A percentile compares a stretch with the other conserved stretches of the same genome.
Evolutionary conservation across 1,284 basidiomycete genomes (phyloP).

Genomic region (Fomitopsis palustris): DNA sequence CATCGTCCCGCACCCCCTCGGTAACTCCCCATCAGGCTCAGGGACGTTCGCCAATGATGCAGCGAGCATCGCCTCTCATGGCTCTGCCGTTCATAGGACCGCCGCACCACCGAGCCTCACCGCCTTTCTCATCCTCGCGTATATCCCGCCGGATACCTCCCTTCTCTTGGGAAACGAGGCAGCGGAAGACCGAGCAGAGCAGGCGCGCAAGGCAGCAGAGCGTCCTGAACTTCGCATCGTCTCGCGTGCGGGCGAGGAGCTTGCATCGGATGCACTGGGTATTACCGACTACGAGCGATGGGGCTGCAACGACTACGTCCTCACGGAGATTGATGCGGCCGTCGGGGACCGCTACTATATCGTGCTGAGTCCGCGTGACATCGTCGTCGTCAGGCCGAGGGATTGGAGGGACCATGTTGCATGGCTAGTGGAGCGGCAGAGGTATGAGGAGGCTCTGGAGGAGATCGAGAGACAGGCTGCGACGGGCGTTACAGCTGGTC

Average conservation of each 20-base stretch:
- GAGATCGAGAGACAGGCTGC: slow-evolving; percentile 65
- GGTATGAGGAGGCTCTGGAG: slow-evolving; percentile 87
- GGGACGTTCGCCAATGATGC: slow-evolving; percentile 16
- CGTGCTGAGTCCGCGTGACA: slow-evolving; percentile 82
- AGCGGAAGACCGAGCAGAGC: slow-evolving; percentile 65
- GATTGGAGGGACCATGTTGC: slow-evolving; percentile 89
- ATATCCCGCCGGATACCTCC: slow-evolving; percentile 67
- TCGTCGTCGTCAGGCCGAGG: slow-evolving; percentile 83
- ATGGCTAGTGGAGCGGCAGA: slow-evolving; percentile 86
- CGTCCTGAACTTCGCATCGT: slow-evolving; percentile 93
- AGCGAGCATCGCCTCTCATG: background rate
- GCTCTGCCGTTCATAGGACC: slow-evolving; percentile 4
- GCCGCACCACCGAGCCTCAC: slow-evolving; percentile 39
- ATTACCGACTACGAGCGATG: slow-evolving; percentile 80
- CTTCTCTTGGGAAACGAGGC: slow-evolving; percentile 57
- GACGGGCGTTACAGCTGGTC: slow-evolving; percentile 25
- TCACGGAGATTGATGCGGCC: slow-evolving; percentile 43
- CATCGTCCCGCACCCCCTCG: slow-evolving; percentile 70
- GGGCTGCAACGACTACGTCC: slow-evolving; percentile 90
- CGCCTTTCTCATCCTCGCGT: slow-evolving; percentile 85
- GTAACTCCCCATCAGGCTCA: slow-evolving; percentile 14
- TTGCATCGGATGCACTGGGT: slow-evolving; percentile 82
- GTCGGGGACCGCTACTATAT: slow-evolving; percentile 55
- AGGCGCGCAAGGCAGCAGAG: slow-evolving; percentile 79
- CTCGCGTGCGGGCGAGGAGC: slow-evolving; percentile 85